Conservation (phyloP, 2,329 filamentous ascomycete genomes). For the Nemania serpens region DNA sequence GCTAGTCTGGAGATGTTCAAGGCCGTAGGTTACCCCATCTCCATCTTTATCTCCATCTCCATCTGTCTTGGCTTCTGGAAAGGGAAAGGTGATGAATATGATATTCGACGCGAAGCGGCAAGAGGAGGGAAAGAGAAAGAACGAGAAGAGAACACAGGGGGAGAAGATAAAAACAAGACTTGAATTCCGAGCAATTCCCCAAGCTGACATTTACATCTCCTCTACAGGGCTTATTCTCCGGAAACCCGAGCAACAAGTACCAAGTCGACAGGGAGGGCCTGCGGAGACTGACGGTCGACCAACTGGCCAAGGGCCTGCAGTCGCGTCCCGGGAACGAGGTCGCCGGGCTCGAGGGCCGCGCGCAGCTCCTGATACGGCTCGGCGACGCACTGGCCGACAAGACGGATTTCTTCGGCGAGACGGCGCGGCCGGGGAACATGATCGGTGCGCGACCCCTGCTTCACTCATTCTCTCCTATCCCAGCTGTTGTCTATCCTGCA, state of each 20-base stretch:
- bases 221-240: conserved; percentile 78
- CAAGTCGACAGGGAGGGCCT: conserved; percentile 89
- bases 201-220: neutral
- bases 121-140: neutral
- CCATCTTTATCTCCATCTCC: neutral
- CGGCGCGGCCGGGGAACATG: conserved; percentile 90
- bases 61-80: neutral
- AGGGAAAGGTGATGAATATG: no score
- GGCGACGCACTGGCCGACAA: conserved; percentile 75
- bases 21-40: conserved; percentile 43
- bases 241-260: conserved; percentile 77
- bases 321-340: conserved; percentile 80
- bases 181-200: no score
- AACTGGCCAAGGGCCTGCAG: conserved; percentile 81
- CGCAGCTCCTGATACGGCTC: conserved; percentile 76
- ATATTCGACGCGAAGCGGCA: neutral
- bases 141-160: neutral
- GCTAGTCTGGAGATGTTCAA: conserved; percentile 91
- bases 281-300: conserved; percentile 71
- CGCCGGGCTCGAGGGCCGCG: conserved; percentile 82
- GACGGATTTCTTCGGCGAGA: conserved; percentile 79
- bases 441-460: conserved; percentile 64
- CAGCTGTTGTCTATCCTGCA: neutral
- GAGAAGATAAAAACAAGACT: no score
- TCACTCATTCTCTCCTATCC: neutral